Base-by-base conservation (phyloP, 495 filamentous ascomycete species). In the Sabuloglossum arenarium region DNA sequence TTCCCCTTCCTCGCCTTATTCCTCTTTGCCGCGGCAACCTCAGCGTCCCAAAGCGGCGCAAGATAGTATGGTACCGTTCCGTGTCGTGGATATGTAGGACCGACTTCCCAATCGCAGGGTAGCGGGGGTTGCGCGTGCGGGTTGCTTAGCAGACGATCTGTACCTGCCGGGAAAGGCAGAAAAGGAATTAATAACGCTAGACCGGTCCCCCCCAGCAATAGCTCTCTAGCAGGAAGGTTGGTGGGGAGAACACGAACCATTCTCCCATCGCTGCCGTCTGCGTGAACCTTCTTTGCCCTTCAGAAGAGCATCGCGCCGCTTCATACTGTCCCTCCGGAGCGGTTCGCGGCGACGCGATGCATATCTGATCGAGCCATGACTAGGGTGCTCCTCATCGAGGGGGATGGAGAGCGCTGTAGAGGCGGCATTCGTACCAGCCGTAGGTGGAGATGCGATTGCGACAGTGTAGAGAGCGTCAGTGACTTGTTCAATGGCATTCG, bases 221-320 rank as follows among this genome's bases (percentile, higher is more conserved):
- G 24, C 2, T 45, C 3, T 10, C 32, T 28, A 14, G 24, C 53
- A 28, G 2, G 19, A 37, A 37, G 23, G 34, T 29, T 55, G 56
- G 59, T 29, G 21, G 31, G 45, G n/a, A 19, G 27, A 53, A 52
- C 25, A 66, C 63, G 21, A 76, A 94, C 88, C 88, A 67, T 98
- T 98, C 71, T 98, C 91, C 88, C 88, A 96, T 42, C 89, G 75
- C 63, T 86, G 83, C 49, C 91, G 75, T 56, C 88, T 79, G 45
- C 90, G 76, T 58, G 79, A 88, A n/a, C 91, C 91, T 63, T 94
- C 87, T 60, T 88, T 94, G 51, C 90, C 91, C 68, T 86, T 90
- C n/a, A 88, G 70, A 53, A 93, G 61, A 10, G 81, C 80, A 63
- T 96, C 90, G 27, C 90, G 78, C 19, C 79, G 69, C 63, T 79